Percentiles rank a stretch among this genome's conserved stretches.
phyloP scores from a whole-genome alignment of 495 filamentous ascomycete genomes.

The Xylona heveae region DNA sequence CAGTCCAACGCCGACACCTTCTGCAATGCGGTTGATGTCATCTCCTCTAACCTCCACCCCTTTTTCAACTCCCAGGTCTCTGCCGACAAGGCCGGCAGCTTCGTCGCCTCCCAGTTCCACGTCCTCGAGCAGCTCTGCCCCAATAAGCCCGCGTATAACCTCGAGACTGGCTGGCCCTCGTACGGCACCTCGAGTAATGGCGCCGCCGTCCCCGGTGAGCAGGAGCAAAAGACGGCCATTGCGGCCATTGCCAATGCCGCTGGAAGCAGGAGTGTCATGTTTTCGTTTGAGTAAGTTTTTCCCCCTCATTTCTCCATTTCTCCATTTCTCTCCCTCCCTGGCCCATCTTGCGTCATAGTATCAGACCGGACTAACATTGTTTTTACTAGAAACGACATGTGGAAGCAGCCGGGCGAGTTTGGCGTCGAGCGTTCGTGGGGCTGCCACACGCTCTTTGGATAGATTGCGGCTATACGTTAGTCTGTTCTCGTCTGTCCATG shows the following conservation, averaged over 20 bases:
- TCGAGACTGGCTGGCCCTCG: slow-evolving; percentile 86
- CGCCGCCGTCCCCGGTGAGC: slow-evolving; percentile 38
- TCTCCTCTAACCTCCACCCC: slow-evolving; percentile 72
- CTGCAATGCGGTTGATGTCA: slow-evolving; percentile 54
- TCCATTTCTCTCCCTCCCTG: background rate
- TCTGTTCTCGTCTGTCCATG: too few relatives aligned
- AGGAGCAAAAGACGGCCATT: slow-evolving; percentile 54
- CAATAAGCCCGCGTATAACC: slow-evolving; percentile 19
- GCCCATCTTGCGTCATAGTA: background rate
- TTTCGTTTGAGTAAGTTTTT: slow-evolving; percentile 35
- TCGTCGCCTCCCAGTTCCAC: slow-evolving; percentile 43
- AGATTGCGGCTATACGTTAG: too few relatives aligned
- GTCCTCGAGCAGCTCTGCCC: slow-evolving; percentile 43
- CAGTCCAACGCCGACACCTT: slow-evolving; percentile 31
- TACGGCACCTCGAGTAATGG: slow-evolving; percentile 41
- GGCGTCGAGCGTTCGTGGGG: slow-evolving; percentile 70
- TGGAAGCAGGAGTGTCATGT: slow-evolving; percentile 43
- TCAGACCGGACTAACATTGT: too few relatives aligned
- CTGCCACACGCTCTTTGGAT: slow-evolving; percentile 31
- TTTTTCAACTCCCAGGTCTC: slow-evolving; percentile 63
- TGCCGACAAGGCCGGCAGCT: slow-evolving; percentile 45
- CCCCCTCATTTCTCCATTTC: background rate
- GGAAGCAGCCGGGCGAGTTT: slow-evolving; percentile 54
- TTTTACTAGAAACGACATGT: slow-evolving; percentile 35
- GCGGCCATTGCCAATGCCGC: slow-evolving; percentile 33